These are phyloP conservation scores for Lasiosphaeria miniovina DNA, from an alignment of 495 filamentous ascomycete genomes.

Conservation along the genomic window DNA sequence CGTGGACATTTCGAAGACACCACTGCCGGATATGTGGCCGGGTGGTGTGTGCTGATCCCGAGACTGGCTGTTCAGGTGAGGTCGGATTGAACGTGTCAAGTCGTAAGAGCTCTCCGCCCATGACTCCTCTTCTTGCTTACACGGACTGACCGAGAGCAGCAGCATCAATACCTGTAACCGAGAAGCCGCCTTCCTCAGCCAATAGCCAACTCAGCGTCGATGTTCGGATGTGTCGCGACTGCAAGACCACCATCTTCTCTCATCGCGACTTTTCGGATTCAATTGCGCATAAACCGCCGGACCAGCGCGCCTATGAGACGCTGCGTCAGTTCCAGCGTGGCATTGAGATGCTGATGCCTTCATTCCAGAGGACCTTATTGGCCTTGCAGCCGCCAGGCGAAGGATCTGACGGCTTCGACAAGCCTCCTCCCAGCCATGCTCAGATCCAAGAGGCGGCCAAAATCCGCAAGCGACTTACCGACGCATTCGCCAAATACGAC, in stretches of 20 bases:
- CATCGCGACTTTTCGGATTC: constrained; percentile 77
- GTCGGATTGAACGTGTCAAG: constrained; percentile 71
- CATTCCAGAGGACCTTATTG: constrained; percentile 76
- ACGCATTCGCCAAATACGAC: constrained; percentile 89
- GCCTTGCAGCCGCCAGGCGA: constrained; percentile 41
- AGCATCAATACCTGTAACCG: constrained; percentile 45
- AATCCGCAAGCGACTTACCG: constrained; percentile 84
- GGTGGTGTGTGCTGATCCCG: constrained; percentile 84
- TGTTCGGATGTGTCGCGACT: constrained; percentile 88
- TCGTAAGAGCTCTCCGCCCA: constrained; percentile 45
- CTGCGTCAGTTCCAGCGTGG: constrained; percentile 86
- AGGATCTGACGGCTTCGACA: constrained; percentile 59
- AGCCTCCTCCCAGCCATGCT: constrained; percentile 62
- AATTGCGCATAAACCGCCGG: constrained; percentile 63
- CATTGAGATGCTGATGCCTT: constrained; percentile 78
- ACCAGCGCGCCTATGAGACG: constrained; percentile 81
- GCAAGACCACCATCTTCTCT: constrained; percentile 78
- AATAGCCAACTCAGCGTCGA: constrained; percentile 64
- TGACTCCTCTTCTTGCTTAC: not conserved
- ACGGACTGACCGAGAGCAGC: constrained; percentile 11
- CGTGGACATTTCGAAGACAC: constrained; percentile 84
- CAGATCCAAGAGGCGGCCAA: constrained; percentile 87
- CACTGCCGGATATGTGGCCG: constrained; percentile 91
- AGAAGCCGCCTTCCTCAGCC: constrained; percentile 50
- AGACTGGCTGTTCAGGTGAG: constrained; percentile 81